A percentile compares a stretch with the other conserved stretches of the same genome.
These are phyloP conservation scores for Thermochaetoides dissita DNA, from an alignment of 2,329 filamentous ascomycete genomes.

Conservation along the genomic window DNA sequence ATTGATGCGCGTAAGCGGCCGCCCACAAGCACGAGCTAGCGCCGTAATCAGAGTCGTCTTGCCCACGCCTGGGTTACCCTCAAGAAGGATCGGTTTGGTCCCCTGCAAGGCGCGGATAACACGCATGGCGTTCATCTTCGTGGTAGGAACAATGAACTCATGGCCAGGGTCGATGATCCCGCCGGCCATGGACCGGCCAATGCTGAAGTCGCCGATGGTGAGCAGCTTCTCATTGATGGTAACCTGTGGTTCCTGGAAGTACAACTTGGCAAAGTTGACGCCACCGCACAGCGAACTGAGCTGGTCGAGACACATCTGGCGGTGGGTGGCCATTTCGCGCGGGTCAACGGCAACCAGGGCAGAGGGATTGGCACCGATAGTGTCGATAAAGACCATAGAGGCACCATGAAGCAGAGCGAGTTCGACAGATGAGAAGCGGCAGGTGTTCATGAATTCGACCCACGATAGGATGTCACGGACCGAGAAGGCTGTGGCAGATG, in stretches of 20 bases:
- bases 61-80: conserved; percentile 94
- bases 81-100: conserved; percentile 79
- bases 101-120: conserved; percentile 81
- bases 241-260: conserved; percentile 49
- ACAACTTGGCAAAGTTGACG: conserved; percentile 53
- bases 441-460: conserved; percentile 80
- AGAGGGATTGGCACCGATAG: conserved; percentile 86
- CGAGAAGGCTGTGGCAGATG: conserved; percentile 64
- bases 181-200: conserved; percentile 38
- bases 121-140: conserved; percentile 76
- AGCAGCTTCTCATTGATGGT: conserved; percentile 38
- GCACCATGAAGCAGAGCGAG: conserved; percentile 63
- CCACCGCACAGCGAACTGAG: conserved; percentile 50
- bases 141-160: conserved; percentile 80
- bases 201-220: conserved; percentile 60
- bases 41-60: conserved; percentile 91
- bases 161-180: conserved; percentile 43
- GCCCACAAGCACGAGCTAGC: conserved; percentile 64
- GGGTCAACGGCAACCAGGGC: conserved; percentile 64
- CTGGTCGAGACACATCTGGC: conserved; percentile 57
- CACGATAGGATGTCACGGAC: conserved; percentile 86
- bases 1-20: conserved; percentile 83
- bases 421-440: conserved; percentile 30
- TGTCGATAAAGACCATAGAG: conserved; percentile 90
- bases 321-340: conserved; percentile 55